Evolutionary conservation across 192 early-diverging fungal species (phyloP).

Genomic region (Coemansia asiatica): DNA sequence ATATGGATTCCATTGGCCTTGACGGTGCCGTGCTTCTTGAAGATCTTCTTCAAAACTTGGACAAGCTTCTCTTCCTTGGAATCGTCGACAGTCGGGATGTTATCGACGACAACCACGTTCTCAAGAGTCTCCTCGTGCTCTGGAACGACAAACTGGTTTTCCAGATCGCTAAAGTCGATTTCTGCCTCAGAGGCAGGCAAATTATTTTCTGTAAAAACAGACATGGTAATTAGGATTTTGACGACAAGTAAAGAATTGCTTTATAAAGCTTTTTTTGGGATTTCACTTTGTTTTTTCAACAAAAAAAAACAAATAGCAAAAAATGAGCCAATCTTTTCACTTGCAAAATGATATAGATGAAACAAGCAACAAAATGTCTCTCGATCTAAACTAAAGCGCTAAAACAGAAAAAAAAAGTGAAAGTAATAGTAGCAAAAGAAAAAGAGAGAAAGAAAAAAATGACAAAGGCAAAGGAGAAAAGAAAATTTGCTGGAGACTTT

Average conservation of each 20-base stretch:
- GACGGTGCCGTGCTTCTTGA: slow-evolving; percentile 74
- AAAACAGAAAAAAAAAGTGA: background rate
- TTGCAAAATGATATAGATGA: background rate
- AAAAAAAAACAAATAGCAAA: no score
- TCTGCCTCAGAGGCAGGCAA: slow-evolving; percentile 71
- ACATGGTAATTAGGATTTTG: slow-evolving; percentile 33
- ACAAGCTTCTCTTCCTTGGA: slow-evolving; percentile 84
- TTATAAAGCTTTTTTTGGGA: background rate
- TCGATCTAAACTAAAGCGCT: background rate
- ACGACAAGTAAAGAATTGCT: background rate
- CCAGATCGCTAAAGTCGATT: slow-evolving; percentile 92
- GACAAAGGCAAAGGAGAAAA: background rate
- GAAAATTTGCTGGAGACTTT: background rate
- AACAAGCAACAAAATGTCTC: background rate
- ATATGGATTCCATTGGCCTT: slow-evolving; percentile 83
- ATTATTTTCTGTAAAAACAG: slow-evolving; percentile 60
- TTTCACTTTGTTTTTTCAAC: no score
- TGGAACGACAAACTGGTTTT: slow-evolving; percentile 66
- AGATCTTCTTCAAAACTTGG: slow-evolving; percentile 70
- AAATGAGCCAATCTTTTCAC: background rate
- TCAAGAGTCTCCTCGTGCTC: slow-evolving; percentile 77
- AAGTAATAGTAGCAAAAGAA: background rate
- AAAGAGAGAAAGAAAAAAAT: slow-evolving; percentile 1
- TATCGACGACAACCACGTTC: slow-evolving; percentile 88
- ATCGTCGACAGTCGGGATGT: slow-evolving; percentile 83